These are phyloP conservation scores for Penicillium robsamsonii DNA, from an alignment of 495 filamentous ascomycete genomes.

Conservation along the genomic window DNA sequence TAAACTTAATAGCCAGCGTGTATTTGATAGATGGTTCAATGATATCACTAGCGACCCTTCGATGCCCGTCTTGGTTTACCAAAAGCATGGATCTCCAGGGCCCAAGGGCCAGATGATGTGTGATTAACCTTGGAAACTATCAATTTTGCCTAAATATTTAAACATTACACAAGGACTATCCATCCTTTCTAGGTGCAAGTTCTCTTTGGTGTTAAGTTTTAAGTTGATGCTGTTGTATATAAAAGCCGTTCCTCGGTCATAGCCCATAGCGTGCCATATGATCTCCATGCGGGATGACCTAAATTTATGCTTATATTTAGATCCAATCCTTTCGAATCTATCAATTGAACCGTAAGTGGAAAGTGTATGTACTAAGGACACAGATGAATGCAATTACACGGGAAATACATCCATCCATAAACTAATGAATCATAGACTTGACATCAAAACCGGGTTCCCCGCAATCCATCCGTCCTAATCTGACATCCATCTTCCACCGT, in stretches of 20 bases:
- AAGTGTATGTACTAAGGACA: not conserved
- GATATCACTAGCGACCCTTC: too few relatives aligned
- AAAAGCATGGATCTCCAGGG: too few relatives aligned
- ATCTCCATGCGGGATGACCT: not conserved
- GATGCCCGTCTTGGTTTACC: too few relatives aligned
- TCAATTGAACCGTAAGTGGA: not conserved
- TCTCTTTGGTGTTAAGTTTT: too few relatives aligned
- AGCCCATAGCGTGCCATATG: not conserved
- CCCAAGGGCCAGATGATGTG: too few relatives aligned
- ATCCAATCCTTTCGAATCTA: not conserved
- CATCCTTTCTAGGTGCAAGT: too few relatives aligned
- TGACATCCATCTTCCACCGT: not conserved
- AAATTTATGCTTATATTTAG: conserved; percentile 9
- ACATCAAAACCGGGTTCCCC: conserved; percentile 1
- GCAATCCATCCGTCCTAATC: not conserved
- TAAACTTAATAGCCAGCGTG: too few relatives aligned
- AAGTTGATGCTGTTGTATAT: not conserved
- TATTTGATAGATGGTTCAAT: too few relatives aligned
- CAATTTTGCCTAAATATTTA: too few relatives aligned
- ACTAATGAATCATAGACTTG: not conserved
- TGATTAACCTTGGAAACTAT: too few relatives aligned
- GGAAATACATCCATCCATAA: too few relatives aligned
- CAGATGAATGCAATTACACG: not conserved
- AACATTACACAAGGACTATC: too few relatives aligned
- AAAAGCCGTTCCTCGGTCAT: not conserved